Base-by-base conservation (phyloP, 257 asterid genomes). In the Ehretia macrophylla region DNA sequence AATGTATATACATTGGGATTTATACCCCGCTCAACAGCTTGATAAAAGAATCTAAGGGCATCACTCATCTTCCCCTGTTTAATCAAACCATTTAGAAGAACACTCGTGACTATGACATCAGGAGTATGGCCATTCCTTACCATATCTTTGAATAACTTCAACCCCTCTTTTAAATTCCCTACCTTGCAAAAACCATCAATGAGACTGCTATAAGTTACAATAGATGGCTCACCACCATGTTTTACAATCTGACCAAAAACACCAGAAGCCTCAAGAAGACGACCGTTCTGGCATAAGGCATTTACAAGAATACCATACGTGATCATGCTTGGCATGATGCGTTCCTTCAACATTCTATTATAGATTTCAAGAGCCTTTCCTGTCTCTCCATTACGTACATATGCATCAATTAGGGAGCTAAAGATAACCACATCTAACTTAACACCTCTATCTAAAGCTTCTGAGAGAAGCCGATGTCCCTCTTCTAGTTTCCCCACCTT, bases 281-380 rank as follows among this genome's bases (percentile, higher is more conserved):
- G 58, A 21, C 64, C 75, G 53, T 58, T 58, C 47, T 64, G 64
- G 63, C 72, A 68, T 55, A 78, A 68, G 22, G 71, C 73, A 40
- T 69, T 69, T 55, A 67, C 32, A 46, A 78, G 74, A 58, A 78
- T 75, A 38, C 79, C 80, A 65, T 74, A 72, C 1, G 76, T 75
- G 27, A 75, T 71, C 17, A 56, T 50, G 76, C 67, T 75, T 0
- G 84, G 84, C 48, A 8, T 53, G 45, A 71, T 57, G 50, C 73
- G 68, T 71, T 71, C 74, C 59, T 66, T 68, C 65, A 74, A 68
- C 81, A 78, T 78, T 62, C 35, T 48, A 16, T 63, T 58, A 54
- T 64, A 71, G n/a, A 66, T 60, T 32, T 55, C 67, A 65, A 72
- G n/a, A 16, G 72, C 81, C 61, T 20, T 65, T 42, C 5, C 64